Evolutionary conservation across 2,329 filamentous ascomycete genomes (phyloP).

Genomic region (Aspergillus nomiae): DNA sequence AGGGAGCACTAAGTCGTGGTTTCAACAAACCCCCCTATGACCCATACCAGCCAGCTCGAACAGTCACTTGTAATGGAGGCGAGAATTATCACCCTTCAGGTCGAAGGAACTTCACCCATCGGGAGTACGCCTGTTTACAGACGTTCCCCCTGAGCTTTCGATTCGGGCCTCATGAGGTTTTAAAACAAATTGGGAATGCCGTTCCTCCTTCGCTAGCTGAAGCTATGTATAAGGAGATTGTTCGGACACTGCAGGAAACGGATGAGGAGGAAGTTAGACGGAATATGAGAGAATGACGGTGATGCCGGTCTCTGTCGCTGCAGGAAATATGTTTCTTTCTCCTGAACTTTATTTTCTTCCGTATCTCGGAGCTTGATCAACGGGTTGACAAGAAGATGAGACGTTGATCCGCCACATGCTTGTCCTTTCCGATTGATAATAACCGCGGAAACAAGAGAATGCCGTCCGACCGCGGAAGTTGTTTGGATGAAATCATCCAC

Average conservation of each 20-base stretch:
- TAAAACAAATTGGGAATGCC: slow-evolving; percentile 75
- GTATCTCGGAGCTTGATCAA: neutral
- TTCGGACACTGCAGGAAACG: slow-evolving; percentile 36
- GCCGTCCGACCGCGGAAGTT: slow-evolving; percentile 15
- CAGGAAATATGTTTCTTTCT: neutral
- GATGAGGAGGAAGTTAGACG: slow-evolving; percentile 31
- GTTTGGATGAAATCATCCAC: neutral
- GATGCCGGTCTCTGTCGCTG: neutral
- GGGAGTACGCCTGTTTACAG: slow-evolving; percentile 70
- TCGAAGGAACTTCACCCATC: slow-evolving; percentile 61
- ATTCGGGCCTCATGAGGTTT: slow-evolving; percentile 51
- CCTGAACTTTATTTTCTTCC: neutral
- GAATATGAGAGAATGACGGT: neutral
- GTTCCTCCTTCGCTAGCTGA: slow-evolving; percentile 62
- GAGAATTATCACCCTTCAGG: slow-evolving; percentile 69
- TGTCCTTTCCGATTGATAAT: slow-evolving; percentile 6
- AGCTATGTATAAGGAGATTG: slow-evolving; percentile 41
- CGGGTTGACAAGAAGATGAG: neutral
- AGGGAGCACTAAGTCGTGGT: slow-evolving; percentile 20
- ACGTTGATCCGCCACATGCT: slow-evolving; percentile 7
- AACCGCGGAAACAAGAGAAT: slow-evolving; percentile 8
- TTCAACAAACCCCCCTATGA: slow-evolving; percentile 45
- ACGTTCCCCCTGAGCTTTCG: slow-evolving; percentile 65
- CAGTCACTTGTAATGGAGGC: slow-evolving; percentile 65
- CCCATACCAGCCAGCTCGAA: slow-evolving; percentile 53